These are phyloP conservation scores for Alloascoidea africana DNA, from an alignment of 805 yeast species.

Conservation along the genomic window DNA sequence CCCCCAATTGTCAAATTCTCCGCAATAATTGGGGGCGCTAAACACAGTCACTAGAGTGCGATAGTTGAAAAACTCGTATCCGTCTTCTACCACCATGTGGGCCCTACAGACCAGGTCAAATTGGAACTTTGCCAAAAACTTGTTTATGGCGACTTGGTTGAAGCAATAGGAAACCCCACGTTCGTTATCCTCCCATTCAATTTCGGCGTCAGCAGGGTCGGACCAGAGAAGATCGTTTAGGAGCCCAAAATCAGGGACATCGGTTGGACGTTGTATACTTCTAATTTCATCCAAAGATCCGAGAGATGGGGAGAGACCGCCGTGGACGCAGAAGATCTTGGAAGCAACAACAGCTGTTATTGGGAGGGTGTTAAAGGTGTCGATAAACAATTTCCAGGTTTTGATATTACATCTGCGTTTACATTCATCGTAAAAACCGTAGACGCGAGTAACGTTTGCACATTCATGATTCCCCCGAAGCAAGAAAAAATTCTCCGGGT, in stretches of 20 bases:
- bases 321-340: conserved; percentile 85
- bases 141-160: conserved; percentile 65
- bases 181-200: conserved; percentile 83
- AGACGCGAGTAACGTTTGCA: conserved; percentile 90
- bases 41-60: conserved; percentile 58
- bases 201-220: conserved; percentile 70
- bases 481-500: conserved; percentile 89
- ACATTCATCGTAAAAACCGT: conserved; percentile 96
- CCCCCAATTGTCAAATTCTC: conserved; percentile 88
- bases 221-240: conserved; percentile 71
- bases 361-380: conserved; percentile 90
- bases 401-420: conserved; percentile 85
- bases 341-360: conserved; percentile 93
- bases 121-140: conserved; percentile 57
- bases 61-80: conserved; percentile 64
- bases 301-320: conserved; percentile 67
- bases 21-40: conserved; percentile 66
- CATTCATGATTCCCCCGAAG: conserved; percentile 95
- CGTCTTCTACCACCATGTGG: conserved; percentile 80
- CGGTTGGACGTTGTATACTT: conserved; percentile 67
- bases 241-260: conserved; percentile 73
- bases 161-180: conserved; percentile 75
- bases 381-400: conserved; percentile 88
- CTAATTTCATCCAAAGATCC: conserved; percentile 63
- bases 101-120: conserved; percentile 77